phyloP scores from a whole-genome alignment of 1,284 basidiomycete species.

The Cryptococcus wingfieldii region DNA sequence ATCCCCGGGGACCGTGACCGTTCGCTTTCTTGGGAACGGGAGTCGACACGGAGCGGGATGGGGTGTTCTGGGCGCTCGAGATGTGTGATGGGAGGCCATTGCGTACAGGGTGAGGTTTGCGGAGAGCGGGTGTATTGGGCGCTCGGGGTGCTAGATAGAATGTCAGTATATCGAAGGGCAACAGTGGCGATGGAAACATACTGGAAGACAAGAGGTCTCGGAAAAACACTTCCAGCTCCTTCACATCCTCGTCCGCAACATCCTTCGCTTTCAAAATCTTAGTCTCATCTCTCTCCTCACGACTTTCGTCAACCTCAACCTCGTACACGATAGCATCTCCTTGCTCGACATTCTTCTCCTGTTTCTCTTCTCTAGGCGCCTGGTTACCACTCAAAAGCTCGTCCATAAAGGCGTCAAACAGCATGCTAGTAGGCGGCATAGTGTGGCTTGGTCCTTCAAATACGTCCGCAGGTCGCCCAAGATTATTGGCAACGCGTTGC shows the following conservation, averaged over 20 bases:
- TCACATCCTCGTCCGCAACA: slow-evolving; percentile 22
- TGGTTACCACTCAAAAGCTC: slow-evolving; percentile 54
- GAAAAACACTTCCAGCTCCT: slow-evolving; percentile 30
- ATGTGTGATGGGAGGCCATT: slow-evolving; percentile 1
- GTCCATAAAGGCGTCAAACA: slow-evolving; percentile 71
- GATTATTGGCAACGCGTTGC: slow-evolving; percentile 8
- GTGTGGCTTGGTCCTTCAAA: slow-evolving; percentile 75
- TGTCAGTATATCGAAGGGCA: not conserved
- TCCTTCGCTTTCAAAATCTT: slow-evolving; percentile 2
- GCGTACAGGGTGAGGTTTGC: slow-evolving; percentile 2
- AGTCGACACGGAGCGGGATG: not conserved
- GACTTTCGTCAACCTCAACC: slow-evolving; percentile 3
- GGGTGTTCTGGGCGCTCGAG: not conserved
- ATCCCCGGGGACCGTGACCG: slow-evolving; percentile 7
- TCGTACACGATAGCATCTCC: slow-evolving; percentile 12
- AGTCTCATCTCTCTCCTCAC: not conserved
- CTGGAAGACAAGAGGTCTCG: slow-evolving; percentile 11
- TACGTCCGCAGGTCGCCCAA: slow-evolving; percentile 47
- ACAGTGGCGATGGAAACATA: not conserved
- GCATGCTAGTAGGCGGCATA: slow-evolving; percentile 66
- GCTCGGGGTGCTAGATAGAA: not conserved
- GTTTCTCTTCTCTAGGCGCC: not conserved
- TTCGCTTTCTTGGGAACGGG: slow-evolving; percentile 8
- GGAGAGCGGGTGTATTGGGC: not conserved
- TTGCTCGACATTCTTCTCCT: not conserved